These are phyloP conservation scores for Botrytis squamosa DNA, from an alignment of 2,329 filamentous ascomycete species.

Conservation along the genomic window DNA sequence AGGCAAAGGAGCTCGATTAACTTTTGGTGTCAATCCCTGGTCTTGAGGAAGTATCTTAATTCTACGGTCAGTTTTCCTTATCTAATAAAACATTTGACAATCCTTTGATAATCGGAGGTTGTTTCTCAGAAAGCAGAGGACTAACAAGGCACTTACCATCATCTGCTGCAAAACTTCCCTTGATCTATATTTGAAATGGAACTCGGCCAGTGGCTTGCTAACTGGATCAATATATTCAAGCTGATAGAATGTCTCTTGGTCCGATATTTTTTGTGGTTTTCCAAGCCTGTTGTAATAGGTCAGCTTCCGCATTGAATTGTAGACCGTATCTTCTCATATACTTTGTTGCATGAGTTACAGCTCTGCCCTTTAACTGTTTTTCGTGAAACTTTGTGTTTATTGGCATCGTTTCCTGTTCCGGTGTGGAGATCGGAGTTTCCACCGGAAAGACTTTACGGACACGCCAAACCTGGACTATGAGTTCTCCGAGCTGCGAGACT, in stretches of 20 bases:
- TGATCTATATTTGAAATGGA: conserved; percentile 23
- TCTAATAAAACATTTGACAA: neutral
- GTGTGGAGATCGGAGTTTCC: neutral
- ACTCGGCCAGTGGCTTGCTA: conserved; percentile 15
- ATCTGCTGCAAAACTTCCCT: conserved; percentile 16
- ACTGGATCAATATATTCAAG: conserved; percentile 20
- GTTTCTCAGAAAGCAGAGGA: neutral
- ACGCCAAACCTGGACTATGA: conserved; percentile 17
- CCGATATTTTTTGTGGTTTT: neutral
- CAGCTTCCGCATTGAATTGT: neutral
- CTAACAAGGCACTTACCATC: neutral
- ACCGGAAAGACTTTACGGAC: neutral
- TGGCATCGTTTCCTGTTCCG: neutral
- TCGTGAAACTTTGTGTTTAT: neutral
- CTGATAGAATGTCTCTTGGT: conserved; percentile 10
- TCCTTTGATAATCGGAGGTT: neutral
- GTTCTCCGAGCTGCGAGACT: conserved; percentile 16
- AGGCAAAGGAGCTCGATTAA: neutral
- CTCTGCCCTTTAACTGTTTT: conserved; percentile 8
- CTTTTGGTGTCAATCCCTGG: neutral
- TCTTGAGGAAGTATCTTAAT: neutral
- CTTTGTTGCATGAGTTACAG: conserved; percentile 13
- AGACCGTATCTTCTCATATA: conserved; percentile 9
- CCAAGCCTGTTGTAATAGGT: neutral
- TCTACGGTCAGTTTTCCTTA: neutral